A percentile compares a stretch with the other conserved stretches of the same genome.
phyloP scores from a whole-genome alignment of 2,329 filamentous ascomycete species.

The Berkeleyomyces rouxiae region DNA sequence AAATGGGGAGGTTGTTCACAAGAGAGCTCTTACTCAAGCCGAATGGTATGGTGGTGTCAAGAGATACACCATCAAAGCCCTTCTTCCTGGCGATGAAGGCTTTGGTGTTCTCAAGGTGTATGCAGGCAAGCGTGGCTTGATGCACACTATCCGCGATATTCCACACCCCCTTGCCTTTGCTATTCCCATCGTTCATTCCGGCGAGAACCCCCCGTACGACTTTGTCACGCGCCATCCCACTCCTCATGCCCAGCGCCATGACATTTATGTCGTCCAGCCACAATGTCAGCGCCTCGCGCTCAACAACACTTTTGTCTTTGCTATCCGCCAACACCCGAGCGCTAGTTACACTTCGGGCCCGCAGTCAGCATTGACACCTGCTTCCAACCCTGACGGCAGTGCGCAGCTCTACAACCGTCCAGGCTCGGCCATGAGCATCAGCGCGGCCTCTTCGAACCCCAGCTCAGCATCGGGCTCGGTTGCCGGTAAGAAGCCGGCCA shows the following conservation, averaged over 20 bases:
- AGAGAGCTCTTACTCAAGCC: conserved; percentile 75
- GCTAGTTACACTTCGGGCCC: conserved; percentile 24
- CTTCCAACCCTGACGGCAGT: conserved; percentile 30
- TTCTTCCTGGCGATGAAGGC: conserved; percentile 83
- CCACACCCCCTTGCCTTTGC: conserved; percentile 81
- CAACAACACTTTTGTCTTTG: conserved; percentile 97
- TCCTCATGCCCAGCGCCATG: conserved; percentile 90
- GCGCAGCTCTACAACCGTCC: conserved; percentile 42
- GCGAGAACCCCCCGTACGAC: conserved; percentile 85
- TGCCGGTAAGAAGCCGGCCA: conserved; percentile 67
- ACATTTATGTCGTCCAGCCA: conserved; percentile 91
- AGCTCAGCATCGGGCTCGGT: conserved; percentile 36
- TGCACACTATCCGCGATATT: conserved; percentile 95
- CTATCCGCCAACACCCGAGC: conserved; percentile 75
- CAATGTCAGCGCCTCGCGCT: conserved; percentile 77
- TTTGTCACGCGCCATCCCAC: conserved; percentile 89
- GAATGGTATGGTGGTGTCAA: conserved; percentile 83
- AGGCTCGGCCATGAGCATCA: conserved; percentile 48
- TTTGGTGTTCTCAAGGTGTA: conserved; percentile 80
- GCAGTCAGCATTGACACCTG: conserved; percentile 26
- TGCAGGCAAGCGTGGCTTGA: conserved; percentile 81
- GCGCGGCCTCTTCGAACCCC: conserved; percentile 39
- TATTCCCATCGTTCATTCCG: conserved; percentile 76
- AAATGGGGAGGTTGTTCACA: conserved; percentile 70
- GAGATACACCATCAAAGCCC: conserved; percentile 80